These are phyloP conservation scores for Syncephalastrum sp. DNA, from an alignment of 371 early-diverging fungal genomes.

Conservation along the genomic window DNA sequence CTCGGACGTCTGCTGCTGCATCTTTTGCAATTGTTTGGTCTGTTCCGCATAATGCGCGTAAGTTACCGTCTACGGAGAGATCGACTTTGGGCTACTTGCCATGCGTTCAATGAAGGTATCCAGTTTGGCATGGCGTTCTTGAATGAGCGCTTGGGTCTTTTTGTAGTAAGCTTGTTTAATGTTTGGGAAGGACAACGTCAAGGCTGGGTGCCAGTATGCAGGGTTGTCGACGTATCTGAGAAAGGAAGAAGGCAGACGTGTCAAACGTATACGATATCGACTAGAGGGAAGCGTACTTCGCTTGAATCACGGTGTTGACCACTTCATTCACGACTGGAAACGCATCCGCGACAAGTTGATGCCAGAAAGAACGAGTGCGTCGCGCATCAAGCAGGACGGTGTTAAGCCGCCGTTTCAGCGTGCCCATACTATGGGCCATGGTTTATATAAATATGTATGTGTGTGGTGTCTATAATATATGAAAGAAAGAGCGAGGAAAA, in stretches of 20 bases:
- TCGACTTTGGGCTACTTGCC: conserved; percentile 14
- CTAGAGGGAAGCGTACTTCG: conserved; percentile 20
- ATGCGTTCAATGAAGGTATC: conserved; percentile 25
- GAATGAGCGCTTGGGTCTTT: conserved; percentile 27
- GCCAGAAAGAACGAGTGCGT: conserved; percentile 33
- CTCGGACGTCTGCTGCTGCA: conserved; percentile 26
- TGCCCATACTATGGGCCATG: conserved; percentile 34
- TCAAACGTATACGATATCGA: background rate
- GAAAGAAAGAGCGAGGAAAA: background rate
- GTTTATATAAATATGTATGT: conserved; percentile 3
- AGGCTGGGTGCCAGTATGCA: conserved; percentile 46
- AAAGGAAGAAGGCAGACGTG: background rate
- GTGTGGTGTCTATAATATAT: background rate
- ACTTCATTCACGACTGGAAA: conserved; percentile 34
- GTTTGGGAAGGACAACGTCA: conserved; percentile 27
- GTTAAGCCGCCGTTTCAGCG: conserved; percentile 33
- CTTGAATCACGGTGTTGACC: conserved; percentile 39
- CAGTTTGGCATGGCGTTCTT: conserved; percentile 22
- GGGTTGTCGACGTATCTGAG: conserved; percentile 42
- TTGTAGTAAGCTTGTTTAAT: conserved; percentile 30
- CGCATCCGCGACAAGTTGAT: conserved; percentile 38
- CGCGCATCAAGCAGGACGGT: conserved; percentile 37
- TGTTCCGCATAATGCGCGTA: background rate
- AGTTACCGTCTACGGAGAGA: too few species aligned
- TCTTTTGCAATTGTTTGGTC: conserved; percentile 38